Base-by-base conservation (phyloP, 1,284 basidiomycete species). In the Puccinia sorghi region DNA sequence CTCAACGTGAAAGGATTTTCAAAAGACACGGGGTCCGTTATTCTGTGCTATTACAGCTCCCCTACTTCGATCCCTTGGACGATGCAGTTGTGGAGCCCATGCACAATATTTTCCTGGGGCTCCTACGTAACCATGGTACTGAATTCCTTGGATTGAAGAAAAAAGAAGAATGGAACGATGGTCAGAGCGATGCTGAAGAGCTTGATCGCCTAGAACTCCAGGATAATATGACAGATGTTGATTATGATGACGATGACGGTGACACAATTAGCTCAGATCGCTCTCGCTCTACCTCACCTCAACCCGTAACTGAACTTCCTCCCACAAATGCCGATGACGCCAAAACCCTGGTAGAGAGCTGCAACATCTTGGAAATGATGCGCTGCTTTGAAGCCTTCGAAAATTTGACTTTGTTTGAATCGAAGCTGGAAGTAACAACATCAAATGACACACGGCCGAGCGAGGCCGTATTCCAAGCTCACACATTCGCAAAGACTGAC, bases 21-120 rank as follows among this genome's bases (percentile, higher is more conserved):
- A 20, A 15, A 56, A 25, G 41, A 25, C 41, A 77, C 27, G 74
- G 74, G 0, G 66, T 77, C 17, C 63, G 74, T 12, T 77, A 77
- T 46, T 77, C 64, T 7, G 41, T 77, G 6, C 52, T 77, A 3
- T 59, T 32, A 17, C 39, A 69, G 50, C 52, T 77, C 8, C 74
- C 74, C 9, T 77, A 77, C 22, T 57, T 77, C 17, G 50, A 77
- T 41, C 64, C 39, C 22, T 12, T 69, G 12, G 41, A 56, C 0
- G 25, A 69, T 43, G 56, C 39, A 6, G 41, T 77, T 2, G 54
- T 77, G 9, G 74, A 77, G 32, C 74, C 74, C 5, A 77, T 77
- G 74, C 74, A 77, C 15, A 77, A 77, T 32, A 70, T 77, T 15
- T 77, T 67, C 54, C 54, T 77, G 17, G 74, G 74, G 7, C 22